Conservation (phyloP, 306 rosid species). For the Vigna reflexopilosa region DNA sequence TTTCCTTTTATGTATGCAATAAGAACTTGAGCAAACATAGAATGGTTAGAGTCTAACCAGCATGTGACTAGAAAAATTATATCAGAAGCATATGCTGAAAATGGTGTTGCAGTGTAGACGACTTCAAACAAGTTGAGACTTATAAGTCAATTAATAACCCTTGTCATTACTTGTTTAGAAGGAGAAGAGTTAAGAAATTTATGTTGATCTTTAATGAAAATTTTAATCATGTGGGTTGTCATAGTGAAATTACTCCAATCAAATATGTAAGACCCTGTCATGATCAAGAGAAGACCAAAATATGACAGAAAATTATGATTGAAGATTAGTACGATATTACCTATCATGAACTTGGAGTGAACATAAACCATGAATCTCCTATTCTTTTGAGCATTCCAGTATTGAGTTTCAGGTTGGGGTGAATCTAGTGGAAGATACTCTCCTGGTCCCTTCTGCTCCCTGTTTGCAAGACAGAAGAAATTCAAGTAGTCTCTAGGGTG, state of each 20-base stretch:
- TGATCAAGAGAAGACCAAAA: not conserved
- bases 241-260: not conserved
- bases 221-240: not conserved
- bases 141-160: not conserved
- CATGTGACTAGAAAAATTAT: not conserved
- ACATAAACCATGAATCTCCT: constrained; percentile 97
- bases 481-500: constrained; percentile 89
- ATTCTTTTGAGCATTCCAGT: constrained; percentile 76
- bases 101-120: not conserved
- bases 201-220: not conserved
- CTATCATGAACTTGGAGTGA: constrained; percentile 96
- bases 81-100: not conserved
- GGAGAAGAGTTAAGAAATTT: no score
- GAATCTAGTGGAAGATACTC: constrained; percentile 73
- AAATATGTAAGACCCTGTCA: not conserved
- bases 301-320: constrained; percentile 7
- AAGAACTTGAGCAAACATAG: not conserved
- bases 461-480: constrained; percentile 91
- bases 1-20: not conserved
- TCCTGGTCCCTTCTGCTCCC: constrained; percentile 63
- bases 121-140: constrained; percentile 15
- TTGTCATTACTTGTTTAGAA: not conserved
- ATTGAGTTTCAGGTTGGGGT: constrained; percentile 68
- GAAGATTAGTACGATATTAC: constrained; percentile 49
- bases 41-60: not conserved